These are phyloP conservation scores for Chaetomidium leptoderma DNA, from an alignment of 495 filamentous ascomycete species.

Conservation along the genomic window DNA sequence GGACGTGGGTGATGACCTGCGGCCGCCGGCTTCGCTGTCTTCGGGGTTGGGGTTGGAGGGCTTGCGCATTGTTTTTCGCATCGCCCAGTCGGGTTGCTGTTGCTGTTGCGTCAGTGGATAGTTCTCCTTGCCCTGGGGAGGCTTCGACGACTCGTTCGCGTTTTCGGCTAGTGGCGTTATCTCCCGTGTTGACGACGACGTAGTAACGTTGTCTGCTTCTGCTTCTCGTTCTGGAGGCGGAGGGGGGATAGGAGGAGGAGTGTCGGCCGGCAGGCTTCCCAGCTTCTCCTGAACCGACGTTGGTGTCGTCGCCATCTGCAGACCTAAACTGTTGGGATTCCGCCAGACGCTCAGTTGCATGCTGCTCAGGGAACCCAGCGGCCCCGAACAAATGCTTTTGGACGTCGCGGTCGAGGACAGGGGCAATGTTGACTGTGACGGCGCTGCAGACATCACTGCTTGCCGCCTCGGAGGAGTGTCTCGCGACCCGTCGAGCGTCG, in stretches of 20 bases:
- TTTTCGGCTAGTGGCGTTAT: too few relatives aligned
- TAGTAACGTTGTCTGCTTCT: constrained; percentile 31
- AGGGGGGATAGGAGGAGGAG: constrained; percentile 3
- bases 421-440: constrained; percentile 18
- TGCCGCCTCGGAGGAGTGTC: constrained; percentile 8
- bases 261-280: too few relatives aligned
- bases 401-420: constrained; percentile 10
- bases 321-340: constrained; percentile 30
- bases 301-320: neutral
- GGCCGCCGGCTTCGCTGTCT: neutral
- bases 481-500: constrained; percentile 13
- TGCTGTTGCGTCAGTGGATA: neutral
- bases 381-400: constrained; percentile 22
- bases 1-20: constrained; percentile 22
- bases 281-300: neutral
- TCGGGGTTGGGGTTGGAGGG: neutral
- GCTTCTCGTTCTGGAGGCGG: constrained; percentile 16
- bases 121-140: neutral
- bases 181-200: constrained; percentile 17
- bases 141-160: too few relatives aligned
- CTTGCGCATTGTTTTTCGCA: constrained; percentile 31
- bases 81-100: constrained; percentile 10
- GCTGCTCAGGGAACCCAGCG: constrained; percentile 33
- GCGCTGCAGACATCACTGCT: neutral
- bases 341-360: constrained; percentile 35